Conservation (phyloP, 2,329 filamentous ascomycete species). For the Fusarium camptoceras region DNA sequence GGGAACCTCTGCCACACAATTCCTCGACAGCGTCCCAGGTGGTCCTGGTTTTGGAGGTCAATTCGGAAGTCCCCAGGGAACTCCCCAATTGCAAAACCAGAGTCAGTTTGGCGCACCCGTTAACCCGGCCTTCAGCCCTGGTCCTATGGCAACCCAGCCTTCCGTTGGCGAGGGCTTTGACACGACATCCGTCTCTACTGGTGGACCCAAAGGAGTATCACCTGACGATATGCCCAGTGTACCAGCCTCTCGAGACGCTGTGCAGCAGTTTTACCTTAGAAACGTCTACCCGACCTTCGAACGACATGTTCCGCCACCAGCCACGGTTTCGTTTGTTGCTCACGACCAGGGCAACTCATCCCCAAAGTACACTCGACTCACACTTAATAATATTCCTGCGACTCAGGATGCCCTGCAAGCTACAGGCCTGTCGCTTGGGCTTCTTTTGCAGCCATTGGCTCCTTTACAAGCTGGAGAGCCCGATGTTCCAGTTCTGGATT, state of each 20-base stretch:
- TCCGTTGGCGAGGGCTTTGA: conserved; percentile 45
- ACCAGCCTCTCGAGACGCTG: conserved; percentile 82
- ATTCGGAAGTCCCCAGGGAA: conserved; percentile 59
- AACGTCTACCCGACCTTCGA: conserved; percentile 97
- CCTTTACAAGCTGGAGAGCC: conserved; percentile 85
- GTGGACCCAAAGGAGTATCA: conserved; percentile 71
- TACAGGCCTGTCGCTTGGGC: conserved; percentile 86
- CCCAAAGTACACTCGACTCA: conserved; percentile 91
- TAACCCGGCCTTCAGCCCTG: conserved; percentile 56
- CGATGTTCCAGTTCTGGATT: conserved; percentile 91
- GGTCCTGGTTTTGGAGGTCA: conserved; percentile 55
- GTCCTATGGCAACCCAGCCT: conserved; percentile 36
- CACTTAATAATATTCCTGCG: conserved; percentile 91
- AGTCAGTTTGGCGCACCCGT: conserved; percentile 73
- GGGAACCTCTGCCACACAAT: conserved; percentile 60
- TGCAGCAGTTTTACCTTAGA: conserved; percentile 85
- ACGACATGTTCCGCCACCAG: conserved; percentile 89
- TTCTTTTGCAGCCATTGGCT: conserved; percentile 90
- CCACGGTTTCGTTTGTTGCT: conserved; percentile 89
- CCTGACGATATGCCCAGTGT: conserved; percentile 94
- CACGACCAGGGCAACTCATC: conserved; percentile 97
- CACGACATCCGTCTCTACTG: conserved; percentile 50
- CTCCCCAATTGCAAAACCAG: conserved; percentile 53
- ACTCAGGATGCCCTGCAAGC: conserved; percentile 81
- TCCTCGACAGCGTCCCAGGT: conserved; percentile 52